These are phyloP conservation scores for Calocybe cyanea DNA, from an alignment of 768 basidiomycete species.

Conservation along the genomic window DNA sequence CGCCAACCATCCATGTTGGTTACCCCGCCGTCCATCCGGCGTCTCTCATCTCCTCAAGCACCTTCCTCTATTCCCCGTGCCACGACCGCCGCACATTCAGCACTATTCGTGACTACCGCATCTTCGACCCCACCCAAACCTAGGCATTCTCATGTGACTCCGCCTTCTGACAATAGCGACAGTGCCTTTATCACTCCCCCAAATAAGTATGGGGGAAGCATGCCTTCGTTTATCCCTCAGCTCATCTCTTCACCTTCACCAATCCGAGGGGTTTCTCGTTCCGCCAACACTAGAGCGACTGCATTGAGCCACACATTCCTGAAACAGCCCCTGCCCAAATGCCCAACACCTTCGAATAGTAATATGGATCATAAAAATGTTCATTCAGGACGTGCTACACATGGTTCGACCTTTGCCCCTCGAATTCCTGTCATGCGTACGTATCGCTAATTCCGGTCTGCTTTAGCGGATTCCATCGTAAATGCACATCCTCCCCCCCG, in stretches of 20 bases:
- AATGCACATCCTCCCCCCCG: conserved; percentile 36
- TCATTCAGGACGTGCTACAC: conserved; percentile 25
- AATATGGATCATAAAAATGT: conserved; percentile 21
- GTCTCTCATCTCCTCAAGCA: conserved; percentile 19
- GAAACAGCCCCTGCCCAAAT: conserved; percentile 41
- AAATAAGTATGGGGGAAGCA: conserved; percentile 42
- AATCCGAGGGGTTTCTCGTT: conserved; percentile 22
- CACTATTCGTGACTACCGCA: conserved; percentile 23
- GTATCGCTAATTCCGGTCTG: conserved; percentile 48
- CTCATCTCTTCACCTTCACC: conserved; percentile 45
- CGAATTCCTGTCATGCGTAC: conserved; percentile 50
- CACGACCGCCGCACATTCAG: conserved; percentile 27
- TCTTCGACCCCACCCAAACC: conserved; percentile 31
- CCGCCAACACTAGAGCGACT: conserved; percentile 26
- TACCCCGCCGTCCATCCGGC: conserved; percentile 29
- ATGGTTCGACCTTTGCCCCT: conserved; percentile 63
- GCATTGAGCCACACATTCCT: conserved; percentile 38
- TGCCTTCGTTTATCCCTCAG: conserved; percentile 63
- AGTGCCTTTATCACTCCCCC: conserved; percentile 48
- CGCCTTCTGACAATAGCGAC: conserved; percentile 23
- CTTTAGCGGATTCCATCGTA: conserved; percentile 33
- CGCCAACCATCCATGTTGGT: conserved; percentile 12
- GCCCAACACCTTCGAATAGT: conserved; percentile 25
- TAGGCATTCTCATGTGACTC: conserved; percentile 12
- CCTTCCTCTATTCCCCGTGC: conserved; percentile 49